Conservation (phyloP, 2,329 filamentous ascomycete genomes). For the Ramularia endophylla region DNA sequence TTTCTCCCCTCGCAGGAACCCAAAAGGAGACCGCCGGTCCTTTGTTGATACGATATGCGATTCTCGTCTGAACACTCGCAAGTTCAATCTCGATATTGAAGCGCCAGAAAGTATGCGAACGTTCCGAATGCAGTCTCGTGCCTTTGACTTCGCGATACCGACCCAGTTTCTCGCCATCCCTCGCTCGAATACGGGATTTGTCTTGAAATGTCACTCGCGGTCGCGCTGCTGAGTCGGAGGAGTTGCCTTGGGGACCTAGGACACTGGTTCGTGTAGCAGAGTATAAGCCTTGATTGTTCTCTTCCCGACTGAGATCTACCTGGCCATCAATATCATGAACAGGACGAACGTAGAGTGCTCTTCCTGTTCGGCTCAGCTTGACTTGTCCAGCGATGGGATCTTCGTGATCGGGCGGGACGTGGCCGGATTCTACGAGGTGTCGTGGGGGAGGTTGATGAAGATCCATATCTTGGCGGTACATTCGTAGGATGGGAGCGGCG, state of each 20-base stretch:
- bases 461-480: conserved; percentile 84
- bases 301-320: conserved; percentile 70
- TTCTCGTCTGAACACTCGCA: conserved; percentile 66
- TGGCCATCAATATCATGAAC: conserved; percentile 79
- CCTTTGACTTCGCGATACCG: conserved; percentile 80
- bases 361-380: conserved; percentile 77
- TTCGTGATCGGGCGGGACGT: conserved; percentile 71
- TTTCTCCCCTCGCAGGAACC: conserved; percentile 76
- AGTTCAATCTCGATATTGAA: conserved; percentile 95
- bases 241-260: conserved; percentile 20
- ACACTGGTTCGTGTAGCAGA: conserved; percentile 45
- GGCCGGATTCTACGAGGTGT: conserved; percentile 53
- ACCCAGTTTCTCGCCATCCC: conserved; percentile 74
- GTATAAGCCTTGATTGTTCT: conserved; percentile 78
- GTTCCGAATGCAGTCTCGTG: conserved; percentile 74
- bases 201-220: conserved; percentile 35
- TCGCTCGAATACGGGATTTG: conserved; percentile 42
- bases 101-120: conserved; percentile 91
- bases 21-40: conserved; percentile 88
- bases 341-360: conserved; percentile 80
- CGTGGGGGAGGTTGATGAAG: conserved; percentile 73
- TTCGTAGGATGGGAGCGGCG: conserved; percentile 64
- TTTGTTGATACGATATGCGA: conserved; percentile 92
- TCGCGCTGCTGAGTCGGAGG: conserved; percentile 9
- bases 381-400: conserved; percentile 84